Evolutionary conservation across 2,329 filamentous ascomycete species (phyloP), one percentile per base, ranked within the genome.

Genomic region (Amauroascus verrucosus): DNA sequence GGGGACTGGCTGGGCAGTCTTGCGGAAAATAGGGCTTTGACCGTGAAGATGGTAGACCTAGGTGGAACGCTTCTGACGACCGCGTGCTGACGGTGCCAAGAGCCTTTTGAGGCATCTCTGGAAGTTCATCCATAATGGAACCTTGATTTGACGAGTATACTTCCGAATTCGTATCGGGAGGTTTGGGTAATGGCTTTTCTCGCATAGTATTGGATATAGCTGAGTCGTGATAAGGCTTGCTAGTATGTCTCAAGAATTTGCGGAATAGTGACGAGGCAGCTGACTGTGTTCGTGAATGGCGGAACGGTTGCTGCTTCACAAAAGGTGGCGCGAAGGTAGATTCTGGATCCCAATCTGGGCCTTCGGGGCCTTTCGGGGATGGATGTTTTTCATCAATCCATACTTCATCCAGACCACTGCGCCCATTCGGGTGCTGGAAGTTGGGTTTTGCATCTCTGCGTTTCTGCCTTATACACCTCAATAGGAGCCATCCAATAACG

Each of bases 311-410:
- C 13, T n/a, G 24, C 18, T 46, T 26, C 8, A 16, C 9, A 33
- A 45, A 57, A 18, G 57, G 56, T 11, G 55, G 57, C 7, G 56
- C 51, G 45, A 59, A 59, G 6, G 53, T 56, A 18, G 56, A 54
- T 37, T 54, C 54, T 26, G 52, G 49, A 18, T 59, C 51, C 57
- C 57, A 59, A 1, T 57, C 48, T 9, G 41, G 24, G 18, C 18
- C 52, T 18, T 28, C 45, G 30, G 16, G 16, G 9, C 22, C 2
- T 6, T 43, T 46, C 9, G 38, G 16, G 2, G 38, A 13, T 9
- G 16, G 38, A n/a, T 40, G 8, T 28, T 52, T 46, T 28, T 52
- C 50, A 28, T 46, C 24, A 18, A 32, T 16, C 48, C 48, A 51
- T 24, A 16, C 11, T 28, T 22, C 41, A 45, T 45, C 50, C 6